A percentile compares a stretch with the other conserved stretches of the same genome.
Evolutionary conservation across 2,329 filamentous ascomycete species (phyloP).

Genomic region (Exophiala sp.): DNA sequence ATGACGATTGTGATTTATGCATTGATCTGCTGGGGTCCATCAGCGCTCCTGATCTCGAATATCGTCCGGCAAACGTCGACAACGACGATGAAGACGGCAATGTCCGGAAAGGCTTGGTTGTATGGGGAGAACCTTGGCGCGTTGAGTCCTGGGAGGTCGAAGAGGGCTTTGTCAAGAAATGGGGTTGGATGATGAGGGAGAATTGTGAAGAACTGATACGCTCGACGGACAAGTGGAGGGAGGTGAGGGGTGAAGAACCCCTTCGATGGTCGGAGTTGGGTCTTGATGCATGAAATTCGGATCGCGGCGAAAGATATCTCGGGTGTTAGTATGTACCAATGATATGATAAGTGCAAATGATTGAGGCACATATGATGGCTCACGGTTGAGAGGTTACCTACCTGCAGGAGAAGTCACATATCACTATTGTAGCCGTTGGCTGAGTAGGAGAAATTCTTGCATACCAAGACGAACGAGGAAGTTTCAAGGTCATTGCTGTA

Average conservation of each 20-base stretch:
- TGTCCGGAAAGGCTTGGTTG: conserved; percentile 25
- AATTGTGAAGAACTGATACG: conserved; percentile 30
- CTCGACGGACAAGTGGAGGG: conserved; percentile 30
- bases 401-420: no score
- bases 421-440: no score
- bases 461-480: no score
- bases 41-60: background rate
- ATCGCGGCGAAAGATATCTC: background rate
- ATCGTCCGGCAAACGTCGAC: background rate
- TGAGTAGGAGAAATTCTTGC: no score
- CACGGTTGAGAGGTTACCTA: no score
- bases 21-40: conserved; percentile 24
- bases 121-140: conserved; percentile 35
- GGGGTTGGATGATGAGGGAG: conserved; percentile 27
- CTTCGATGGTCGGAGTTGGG: background rate
- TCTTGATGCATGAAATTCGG: background rate
- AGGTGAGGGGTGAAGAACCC: conserved; percentile 25
- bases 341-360: no score
- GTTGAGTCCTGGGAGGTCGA: conserved; percentile 32
- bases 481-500: no score
- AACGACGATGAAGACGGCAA: background rate
- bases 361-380: no score
- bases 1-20: conserved; percentile 30
- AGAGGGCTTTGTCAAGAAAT: conserved; percentile 30
- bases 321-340: no score